Evolutionary conservation across 2,329 filamentous ascomycete genomes (phyloP).

Genomic region (Lomentospora prolificans): DNA sequence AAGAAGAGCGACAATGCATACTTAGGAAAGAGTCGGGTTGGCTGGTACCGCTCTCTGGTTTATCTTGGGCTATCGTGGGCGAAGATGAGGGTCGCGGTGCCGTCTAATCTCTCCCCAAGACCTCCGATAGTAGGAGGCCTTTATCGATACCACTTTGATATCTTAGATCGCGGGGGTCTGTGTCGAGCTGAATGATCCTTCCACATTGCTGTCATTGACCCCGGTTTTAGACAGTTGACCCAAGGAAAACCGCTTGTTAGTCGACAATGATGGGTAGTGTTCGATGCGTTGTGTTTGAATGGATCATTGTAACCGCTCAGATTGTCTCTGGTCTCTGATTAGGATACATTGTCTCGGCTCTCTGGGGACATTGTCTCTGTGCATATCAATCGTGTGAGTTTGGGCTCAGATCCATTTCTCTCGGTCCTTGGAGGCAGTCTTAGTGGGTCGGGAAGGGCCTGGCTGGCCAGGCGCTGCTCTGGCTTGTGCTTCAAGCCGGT

Average conservation of each 20-base stretch:
- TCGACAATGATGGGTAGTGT: background rate
- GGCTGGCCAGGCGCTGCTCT: too few species aligned
- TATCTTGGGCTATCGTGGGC: constrained; percentile 1
- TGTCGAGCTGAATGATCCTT: constrained; percentile 1
- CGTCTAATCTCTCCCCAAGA: background rate
- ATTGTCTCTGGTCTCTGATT: background rate
- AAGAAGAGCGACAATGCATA: background rate
- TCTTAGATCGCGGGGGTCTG: background rate
- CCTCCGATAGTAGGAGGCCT: too few species aligned
- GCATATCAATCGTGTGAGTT: background rate
- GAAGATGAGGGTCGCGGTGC: background rate
- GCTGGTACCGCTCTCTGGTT: background rate
- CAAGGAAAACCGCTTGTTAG: background rate
- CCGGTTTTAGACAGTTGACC: background rate
- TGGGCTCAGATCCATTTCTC: too few species aligned
- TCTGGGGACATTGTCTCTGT: background rate
- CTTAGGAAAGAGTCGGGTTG: too few species aligned
- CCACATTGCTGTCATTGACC: background rate
- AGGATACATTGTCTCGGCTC: too few species aligned
- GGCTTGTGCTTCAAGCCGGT: too few species aligned
- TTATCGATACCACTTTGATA: too few species aligned
- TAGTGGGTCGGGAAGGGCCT: too few species aligned
- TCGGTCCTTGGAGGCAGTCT: too few species aligned
- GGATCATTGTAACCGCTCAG: background rate
- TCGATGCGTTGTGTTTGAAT: background rate